Percentiles rank a stretch among this genome's conserved stretches.
Evolutionary conservation across 2,329 filamentous ascomycete species (phyloP).

Genomic region (Fusarium chuoi): DNA sequence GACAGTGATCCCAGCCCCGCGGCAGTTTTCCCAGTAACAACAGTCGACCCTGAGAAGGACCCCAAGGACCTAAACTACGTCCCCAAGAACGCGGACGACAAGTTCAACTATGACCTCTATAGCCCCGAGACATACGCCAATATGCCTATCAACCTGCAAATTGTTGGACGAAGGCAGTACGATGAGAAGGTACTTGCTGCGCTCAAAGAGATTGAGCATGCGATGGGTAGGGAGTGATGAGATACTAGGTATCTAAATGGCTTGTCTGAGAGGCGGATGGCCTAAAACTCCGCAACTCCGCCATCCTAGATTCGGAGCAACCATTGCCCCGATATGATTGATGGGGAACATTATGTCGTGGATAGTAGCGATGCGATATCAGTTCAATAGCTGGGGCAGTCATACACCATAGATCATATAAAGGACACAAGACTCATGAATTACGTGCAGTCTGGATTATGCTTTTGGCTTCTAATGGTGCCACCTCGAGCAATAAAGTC

Average conservation of each 20-base stretch:
- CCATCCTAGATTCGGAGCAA: neutral
- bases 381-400: neutral
- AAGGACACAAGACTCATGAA: neutral
- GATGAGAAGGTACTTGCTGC: slow-evolving; percentile 48
- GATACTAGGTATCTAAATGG: no score
- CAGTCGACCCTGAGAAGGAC: slow-evolving; percentile 43
- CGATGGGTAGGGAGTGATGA: slow-evolving; percentile 32
- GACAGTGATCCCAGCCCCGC: slow-evolving; percentile 52
- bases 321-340: neutral
- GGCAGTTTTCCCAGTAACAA: slow-evolving; percentile 66
- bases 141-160: slow-evolving; percentile 44
- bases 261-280: no score
- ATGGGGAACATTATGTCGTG: neutral
- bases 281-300: neutral
- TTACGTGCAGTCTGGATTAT: no score
- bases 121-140: slow-evolving; percentile 39
- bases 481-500: fast-evolving
- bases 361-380: neutral
- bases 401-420: neutral
- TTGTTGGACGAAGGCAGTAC: slow-evolving; percentile 44
- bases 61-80: slow-evolving; percentile 37
- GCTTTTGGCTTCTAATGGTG: fast-evolving
- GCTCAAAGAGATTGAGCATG: slow-evolving; percentile 39
- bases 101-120: slow-evolving; percentile 46
- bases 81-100: slow-evolving; percentile 44